These are phyloP conservation scores for Hypoxylon sp. DNA, from an alignment of 2,329 filamentous ascomycete species.

Conservation along the genomic window DNA sequence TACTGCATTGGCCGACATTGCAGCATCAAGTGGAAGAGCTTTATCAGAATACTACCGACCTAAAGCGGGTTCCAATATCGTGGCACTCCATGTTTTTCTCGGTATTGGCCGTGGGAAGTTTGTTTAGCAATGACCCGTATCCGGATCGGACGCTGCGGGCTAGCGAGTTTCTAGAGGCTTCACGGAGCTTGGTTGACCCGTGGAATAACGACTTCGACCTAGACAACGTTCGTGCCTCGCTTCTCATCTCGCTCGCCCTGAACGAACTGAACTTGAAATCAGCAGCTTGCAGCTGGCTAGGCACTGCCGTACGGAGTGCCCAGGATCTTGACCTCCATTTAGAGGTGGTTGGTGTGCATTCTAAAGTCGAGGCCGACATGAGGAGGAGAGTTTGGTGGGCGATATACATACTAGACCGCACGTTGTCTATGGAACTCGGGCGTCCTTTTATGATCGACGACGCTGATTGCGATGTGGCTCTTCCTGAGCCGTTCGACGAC, in stretches of 20 bases:
- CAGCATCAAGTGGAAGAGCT: conserved; percentile 81
- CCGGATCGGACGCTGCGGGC: conserved; percentile 67
- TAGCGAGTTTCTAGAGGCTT: conserved; percentile 78
- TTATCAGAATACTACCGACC: conserved; percentile 75
- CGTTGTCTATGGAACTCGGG: conserved; percentile 83
- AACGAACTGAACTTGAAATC: conserved; percentile 90
- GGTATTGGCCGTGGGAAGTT: conserved; percentile 84
- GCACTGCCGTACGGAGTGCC: conserved; percentile 81
- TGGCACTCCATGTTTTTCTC: conserved; percentile 88
- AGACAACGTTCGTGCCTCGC: conserved; percentile 79
- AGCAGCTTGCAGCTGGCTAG: conserved; percentile 88
- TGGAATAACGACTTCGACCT: conserved; percentile 85
- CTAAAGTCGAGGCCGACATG: conserved; percentile 86
- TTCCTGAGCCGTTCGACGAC: conserved; percentile 86
- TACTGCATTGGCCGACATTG: conserved; percentile 91
- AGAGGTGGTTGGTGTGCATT: conserved; percentile 77
- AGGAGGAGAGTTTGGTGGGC: conserved; percentile 93
- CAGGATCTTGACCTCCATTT: conserved; percentile 87
- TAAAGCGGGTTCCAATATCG: conserved; percentile 73
- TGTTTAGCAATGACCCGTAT: conserved; percentile 75
- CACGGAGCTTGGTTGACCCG: conserved; percentile 79
- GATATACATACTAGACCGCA: conserved; percentile 89
- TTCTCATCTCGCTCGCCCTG: conserved; percentile 83
- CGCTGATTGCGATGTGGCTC: conserved; percentile 85
- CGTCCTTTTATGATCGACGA: conserved; percentile 88